Base-by-base conservation (phyloP, 352 stramenopile genomes). In the Phytophthora tentaculata region DNA sequence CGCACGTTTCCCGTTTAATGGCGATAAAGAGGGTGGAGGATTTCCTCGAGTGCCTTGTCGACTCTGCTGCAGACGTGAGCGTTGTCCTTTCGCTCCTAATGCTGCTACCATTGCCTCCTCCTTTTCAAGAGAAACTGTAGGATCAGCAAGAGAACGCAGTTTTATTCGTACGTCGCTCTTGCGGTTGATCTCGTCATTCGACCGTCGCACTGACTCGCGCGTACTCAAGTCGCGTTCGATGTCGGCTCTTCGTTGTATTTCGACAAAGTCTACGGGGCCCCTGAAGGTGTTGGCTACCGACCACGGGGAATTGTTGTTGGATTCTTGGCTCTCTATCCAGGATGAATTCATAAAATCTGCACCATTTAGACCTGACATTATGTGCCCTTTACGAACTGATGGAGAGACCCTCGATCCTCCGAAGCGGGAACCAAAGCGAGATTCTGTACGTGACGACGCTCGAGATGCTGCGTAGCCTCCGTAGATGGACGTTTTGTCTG, bases 141-240 rank as follows among this genome's bases (percentile, higher is more conserved):
- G 81, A 20, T 90, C 81, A 28, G 60, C 77, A 28, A 87, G 59
- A 28, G 81, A 88, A 0, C 81, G 77, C 26, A 90, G 44, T 53
- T 86, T 85, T 9, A 87, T 52, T 32, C 75, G 73, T 4, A 86
- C 16, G 5, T 78, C 67, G 3, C 57, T 66, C 39, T 79, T 88
- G 20, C 81, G 81, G 5, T 71, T 67, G 10, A 83, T 64, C 16
- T 76, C 57, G 4, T 74, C 64, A 0, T 74, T 72, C 1, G 80
- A 69, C 6, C 70, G 71, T 22, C 79, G 65, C 2, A 71, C 51
- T 1, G 54, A 73, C 39, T 88, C 80, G 3, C 81, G 73, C 13
- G 61, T 74, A n/a, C 61, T 66, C 12, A 90, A 76, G 23, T 87
- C 79, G 2, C 66, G 69, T n/a, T 64, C 57, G 39, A 90, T 86